Conservation (phyloP, 768 basidiomycete species). For the Hydnomerulius pinastri region DNA sequence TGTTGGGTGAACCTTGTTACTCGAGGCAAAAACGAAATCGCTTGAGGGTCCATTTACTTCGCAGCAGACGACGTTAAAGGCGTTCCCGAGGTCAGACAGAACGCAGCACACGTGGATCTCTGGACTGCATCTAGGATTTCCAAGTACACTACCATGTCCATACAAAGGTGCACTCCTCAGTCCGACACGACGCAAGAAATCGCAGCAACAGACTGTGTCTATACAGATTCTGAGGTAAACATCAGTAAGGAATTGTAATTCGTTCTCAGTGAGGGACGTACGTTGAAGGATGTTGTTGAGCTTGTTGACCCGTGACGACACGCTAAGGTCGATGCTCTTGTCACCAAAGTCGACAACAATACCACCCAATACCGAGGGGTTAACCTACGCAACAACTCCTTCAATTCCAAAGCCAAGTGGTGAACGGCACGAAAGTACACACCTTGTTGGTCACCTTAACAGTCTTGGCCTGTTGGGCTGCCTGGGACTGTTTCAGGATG, state of each 20-base stretch:
- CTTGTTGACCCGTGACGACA: constrained; percentile 91
- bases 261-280: constrained; percentile 39
- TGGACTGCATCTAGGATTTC: not conserved
- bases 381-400: constrained; percentile 65
- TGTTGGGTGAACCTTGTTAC: no score
- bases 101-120: not conserved
- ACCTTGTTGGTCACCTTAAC: constrained; percentile 93
- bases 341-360: constrained; percentile 96
- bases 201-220: not conserved
- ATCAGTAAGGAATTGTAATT: constrained; percentile 13
- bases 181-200: constrained; percentile 5
- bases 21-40: no score
- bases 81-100: not conserved
- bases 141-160: not conserved
- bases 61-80: not conserved
- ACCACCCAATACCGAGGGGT: constrained; percentile 89
- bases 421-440: constrained; percentile 18
- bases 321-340: constrained; percentile 96
- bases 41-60: not conserved
- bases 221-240: constrained; percentile 26
- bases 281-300: constrained; percentile 87
- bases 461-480: constrained; percentile 83
- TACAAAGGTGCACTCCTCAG: not conserved
- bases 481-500: constrained; percentile 81
- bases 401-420: not conserved